phyloP scores from a whole-genome alignment of 805 yeast genomes.

The Spathaspora girioi region DNA sequence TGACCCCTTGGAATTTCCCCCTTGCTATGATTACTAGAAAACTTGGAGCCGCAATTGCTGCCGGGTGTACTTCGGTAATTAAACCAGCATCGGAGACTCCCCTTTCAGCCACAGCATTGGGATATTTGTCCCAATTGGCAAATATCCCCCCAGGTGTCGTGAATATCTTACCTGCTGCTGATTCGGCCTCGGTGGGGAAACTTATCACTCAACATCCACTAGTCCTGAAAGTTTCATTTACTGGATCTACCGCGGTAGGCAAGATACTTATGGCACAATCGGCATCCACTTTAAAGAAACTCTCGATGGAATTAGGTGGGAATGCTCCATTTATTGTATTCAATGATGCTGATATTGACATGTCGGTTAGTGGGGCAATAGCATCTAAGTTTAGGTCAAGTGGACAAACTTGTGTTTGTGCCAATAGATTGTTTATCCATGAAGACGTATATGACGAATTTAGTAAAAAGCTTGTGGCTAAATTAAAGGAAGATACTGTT shows the following conservation, averaged over 20 bases:
- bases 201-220: slow-evolving; percentile 42
- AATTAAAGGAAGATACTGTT: slow-evolving; percentile 31
- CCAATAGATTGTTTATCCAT: slow-evolving; percentile 58
- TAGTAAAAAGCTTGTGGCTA: slow-evolving; percentile 36
- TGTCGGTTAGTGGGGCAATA: slow-evolving; percentile 49
- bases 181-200: slow-evolving; percentile 48
- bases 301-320: slow-evolving; percentile 65
- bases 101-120: slow-evolving; percentile 65
- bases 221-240: slow-evolving; percentile 57
- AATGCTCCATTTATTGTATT: slow-evolving; percentile 64
- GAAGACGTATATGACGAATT: slow-evolving; percentile 48
- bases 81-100: slow-evolving; percentile 82
- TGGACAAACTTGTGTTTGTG: slow-evolving; percentile 68
- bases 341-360: slow-evolving; percentile 55
- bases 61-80: slow-evolving; percentile 74
- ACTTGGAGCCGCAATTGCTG: slow-evolving; percentile 73
- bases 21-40: slow-evolving; percentile 74
- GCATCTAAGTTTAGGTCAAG: slow-evolving; percentile 57
- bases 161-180: slow-evolving; percentile 55
- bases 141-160: slow-evolving; percentile 71
- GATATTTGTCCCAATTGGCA: slow-evolving; percentile 56
- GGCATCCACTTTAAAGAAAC: slow-evolving; percentile 54
- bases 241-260: slow-evolving; percentile 64
- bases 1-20: slow-evolving; percentile 87
- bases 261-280: slow-evolving; percentile 56